Percentiles rank a stretch among this genome's conserved stretches.
phyloP scores from a whole-genome alignment of 306 rosid genomes.

The Cercis canadensis region DNA sequence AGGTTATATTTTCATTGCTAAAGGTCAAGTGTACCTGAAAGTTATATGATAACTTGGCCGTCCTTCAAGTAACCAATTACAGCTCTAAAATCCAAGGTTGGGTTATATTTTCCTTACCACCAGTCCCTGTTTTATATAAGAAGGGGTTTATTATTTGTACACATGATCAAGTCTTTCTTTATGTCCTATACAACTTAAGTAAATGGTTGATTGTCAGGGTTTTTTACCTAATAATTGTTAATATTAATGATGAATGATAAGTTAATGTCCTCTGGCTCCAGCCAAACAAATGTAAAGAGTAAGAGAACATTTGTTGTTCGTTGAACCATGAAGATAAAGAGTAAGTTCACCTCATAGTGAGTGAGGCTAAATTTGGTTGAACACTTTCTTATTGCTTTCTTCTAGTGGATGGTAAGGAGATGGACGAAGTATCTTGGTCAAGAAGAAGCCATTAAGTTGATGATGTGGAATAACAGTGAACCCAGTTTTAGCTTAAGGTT shows the following conservation, averaged over 20 bases:
- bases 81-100: background rate
- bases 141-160: background rate
- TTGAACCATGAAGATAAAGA: background rate
- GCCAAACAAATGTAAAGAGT: conserved; percentile 10
- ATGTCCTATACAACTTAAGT: conserved; percentile 4
- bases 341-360: conserved; percentile 5
- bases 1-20: no score
- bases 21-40: background rate
- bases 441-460: conserved; percentile 78
- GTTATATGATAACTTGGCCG: background rate
- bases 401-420: conserved; percentile 91
- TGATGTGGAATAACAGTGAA: conserved; percentile 86
- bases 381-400: conserved; percentile 30
- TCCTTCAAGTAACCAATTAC: background rate
- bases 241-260: conserved; percentile 16
- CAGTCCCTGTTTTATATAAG: background rate
- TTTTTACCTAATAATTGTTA: no score
- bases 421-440: conserved; percentile 84
- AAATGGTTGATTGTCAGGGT: conserved; percentile 1
- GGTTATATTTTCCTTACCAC: background rate
- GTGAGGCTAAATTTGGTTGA: conserved; percentile 16
- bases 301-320: conserved; percentile 1
- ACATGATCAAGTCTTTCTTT: conserved; percentile 12
- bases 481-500: conserved; percentile 90
- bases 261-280: background rate